Evolutionary conservation across 345 rosid genomes (phyloP), one percentile per base, ranked within the genome.

Genomic region (Pistacia vera): DNA sequence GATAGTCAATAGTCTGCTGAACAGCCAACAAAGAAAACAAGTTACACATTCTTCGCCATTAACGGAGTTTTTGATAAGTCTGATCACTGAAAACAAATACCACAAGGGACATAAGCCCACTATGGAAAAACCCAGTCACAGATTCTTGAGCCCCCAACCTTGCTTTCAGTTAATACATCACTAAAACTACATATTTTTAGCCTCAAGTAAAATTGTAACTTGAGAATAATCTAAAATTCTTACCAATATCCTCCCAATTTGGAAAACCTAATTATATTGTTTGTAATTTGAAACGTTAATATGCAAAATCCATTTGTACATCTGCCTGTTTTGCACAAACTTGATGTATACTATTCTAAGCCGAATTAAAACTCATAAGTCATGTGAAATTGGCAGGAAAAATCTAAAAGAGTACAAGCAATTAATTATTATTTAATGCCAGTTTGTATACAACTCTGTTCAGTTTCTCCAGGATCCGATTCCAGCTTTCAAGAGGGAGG

Each of bases 401-500:
- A 18, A 38, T 41, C 75, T 44, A 33, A 35, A 77, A 59, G 11
- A 73, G 14, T 20, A 54, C 18, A 36, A 36, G 41, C 0, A 71
- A 78, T 68, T 58, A 48, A 11, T 61, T 58, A 48, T 8, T 4
- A 7, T 16, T 10, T n/a, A 38, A 59, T 38, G 49, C 16, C 7
- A 75, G 52, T 38, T 48, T 46, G 41, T 64, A 8, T 38, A 74
- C 48, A 44, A 59, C 11, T 28, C 2, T 18, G 35, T 57, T 81
- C 64, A 81, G 38, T 20, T 66, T 71, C 73, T 77, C 84, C 83
- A 84, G 8, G 85, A 76, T 4, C 87, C 88, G 28, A 67, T 78
- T 12, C 90, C 86, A 4, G 84, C 74, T 82, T 90, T 87, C 81
- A 95, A 83, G 36, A 91, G 79, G 30, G 97, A 90, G 18, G 88